phyloP scores from a whole-genome alignment of 2,329 filamentous ascomycete species.

The Aciculosporium take region DNA sequence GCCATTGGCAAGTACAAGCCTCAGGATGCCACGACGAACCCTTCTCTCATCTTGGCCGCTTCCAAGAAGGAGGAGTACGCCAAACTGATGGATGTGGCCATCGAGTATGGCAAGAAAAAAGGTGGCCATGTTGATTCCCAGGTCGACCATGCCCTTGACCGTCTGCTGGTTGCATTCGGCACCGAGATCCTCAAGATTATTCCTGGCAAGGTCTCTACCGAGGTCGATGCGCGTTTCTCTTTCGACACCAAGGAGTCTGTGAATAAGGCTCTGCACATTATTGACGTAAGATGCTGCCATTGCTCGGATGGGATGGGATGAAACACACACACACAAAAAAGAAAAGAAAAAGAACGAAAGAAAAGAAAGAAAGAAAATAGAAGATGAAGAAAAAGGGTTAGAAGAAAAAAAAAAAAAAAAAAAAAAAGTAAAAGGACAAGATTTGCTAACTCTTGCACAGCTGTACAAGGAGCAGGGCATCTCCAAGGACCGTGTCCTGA shows the following conservation, averaged over 20 bases:
- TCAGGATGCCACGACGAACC: conserved; percentile 99
- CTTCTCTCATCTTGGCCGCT: conserved; percentile 92
- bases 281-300: conserved; percentile 51
- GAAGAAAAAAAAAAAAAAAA: neutral
- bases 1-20: conserved; percentile 99
- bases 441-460: conserved; percentile 29
- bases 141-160: conserved; percentile 82
- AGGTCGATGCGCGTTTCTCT: conserved; percentile 91
- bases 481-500: conserved; percentile 84
- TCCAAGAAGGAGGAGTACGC: conserved; percentile 97
- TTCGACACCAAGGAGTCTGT: conserved; percentile 89
- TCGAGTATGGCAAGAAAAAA: conserved; percentile 71
- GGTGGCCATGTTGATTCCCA: conserved; percentile 58
- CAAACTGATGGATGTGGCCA: conserved; percentile 73
- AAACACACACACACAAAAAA: conserved; percentile 3
- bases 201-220: conserved; percentile 95
- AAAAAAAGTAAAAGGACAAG: neutral
- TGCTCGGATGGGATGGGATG: neutral
- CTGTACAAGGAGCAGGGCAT: conserved; percentile 91
- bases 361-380: too few relatives aligned
- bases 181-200: conserved; percentile 95
- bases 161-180: conserved; percentile 93
- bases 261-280: conserved; percentile 92
- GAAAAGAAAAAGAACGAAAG: too few relatives aligned
- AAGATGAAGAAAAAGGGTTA: too few relatives aligned